These are phyloP conservation scores for Rutstroemia sp. DNA, from an alignment of 2,329 filamentous ascomycete genomes.

Conservation along the genomic window DNA sequence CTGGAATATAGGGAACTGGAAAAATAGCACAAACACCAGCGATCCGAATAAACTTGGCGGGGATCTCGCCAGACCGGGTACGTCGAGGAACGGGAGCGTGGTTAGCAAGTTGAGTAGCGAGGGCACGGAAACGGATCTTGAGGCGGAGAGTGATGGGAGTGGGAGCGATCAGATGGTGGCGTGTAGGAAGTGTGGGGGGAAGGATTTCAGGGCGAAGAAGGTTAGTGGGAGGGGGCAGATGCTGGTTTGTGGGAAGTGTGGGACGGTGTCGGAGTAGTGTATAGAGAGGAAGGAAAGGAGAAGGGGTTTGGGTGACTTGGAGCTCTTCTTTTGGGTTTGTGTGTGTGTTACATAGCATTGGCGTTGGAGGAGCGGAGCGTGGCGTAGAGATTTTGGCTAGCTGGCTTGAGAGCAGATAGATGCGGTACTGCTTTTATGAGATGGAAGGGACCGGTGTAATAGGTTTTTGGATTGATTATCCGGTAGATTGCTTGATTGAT, in stretches of 20 bases:
- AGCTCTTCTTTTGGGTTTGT: no score
- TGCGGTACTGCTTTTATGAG: no score
- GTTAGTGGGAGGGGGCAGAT: constrained; percentile 44
- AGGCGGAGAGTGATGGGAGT: constrained; percentile 37
- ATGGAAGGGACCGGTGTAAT: no score
- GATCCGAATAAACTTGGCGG: constrained; percentile 14
- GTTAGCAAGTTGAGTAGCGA: constrained; percentile 53
- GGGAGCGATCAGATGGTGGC: constrained; percentile 36
- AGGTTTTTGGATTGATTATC: no score
- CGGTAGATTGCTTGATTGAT: no score
- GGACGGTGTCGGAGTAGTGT: constrained; percentile 24
- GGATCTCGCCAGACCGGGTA: constrained; percentile 14
- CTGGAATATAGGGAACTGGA: constrained; percentile 51
- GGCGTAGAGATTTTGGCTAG: no score
- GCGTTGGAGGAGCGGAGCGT: no score
- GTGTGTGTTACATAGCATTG: no score
- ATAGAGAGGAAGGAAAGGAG: no score
- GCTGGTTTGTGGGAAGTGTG: constrained; percentile 55
- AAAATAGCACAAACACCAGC: constrained; percentile 14
- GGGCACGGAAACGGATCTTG: constrained; percentile 14
- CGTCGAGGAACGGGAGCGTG: constrained; percentile 16
- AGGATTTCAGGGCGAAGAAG: constrained; percentile 55
- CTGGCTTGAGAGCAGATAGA: no score
- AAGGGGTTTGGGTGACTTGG: no score
- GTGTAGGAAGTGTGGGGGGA: constrained; percentile 53